Base-by-base conservation (phyloP, 2,329 filamentous ascomycete species). In the Penicillium palitans region DNA sequence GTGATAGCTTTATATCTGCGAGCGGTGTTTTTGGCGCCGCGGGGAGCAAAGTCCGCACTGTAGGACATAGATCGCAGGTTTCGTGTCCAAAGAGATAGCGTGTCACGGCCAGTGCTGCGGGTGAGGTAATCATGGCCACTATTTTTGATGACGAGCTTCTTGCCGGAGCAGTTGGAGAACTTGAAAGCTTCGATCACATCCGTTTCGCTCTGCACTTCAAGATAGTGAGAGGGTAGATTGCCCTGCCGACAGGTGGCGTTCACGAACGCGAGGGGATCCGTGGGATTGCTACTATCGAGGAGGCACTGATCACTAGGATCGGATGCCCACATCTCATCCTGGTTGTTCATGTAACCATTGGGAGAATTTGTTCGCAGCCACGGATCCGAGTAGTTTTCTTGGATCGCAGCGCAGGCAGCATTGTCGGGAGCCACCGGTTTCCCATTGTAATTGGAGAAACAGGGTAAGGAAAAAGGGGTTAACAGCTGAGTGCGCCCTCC, bases 121-220 rank as follows among this genome's bases (percentile, higher is more conserved):
- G 66, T 68, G 58, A 73, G 66, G 51, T 69, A 74, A 42, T 74
- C 73, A 53, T 75, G 72, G 4, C 73, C 73, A 41, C 64, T 72
- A 45, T 74, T 74, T 59, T 74, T 72, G 52, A 75, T 67, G 12
- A 48, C 52, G 3, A 67, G 33, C 15, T 48, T 57, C 17, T 52
- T 55, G 21, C 60, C 57, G 1, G 57, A 59, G 44, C 46, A 55
- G 49, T 42, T 41, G 13, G 62, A 55, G 52, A 52, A 66, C n/a
- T 48, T 37, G 41, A 49, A 49, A 13, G 46, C 46, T 37, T n/a
- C 31, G n/a, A 49, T 37, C 21, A 49, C 46, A 37, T 49, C 46
- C 21, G 2, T 49, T 25, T 10, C 31, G 6, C 31, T n/a, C 31
- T 25, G 31, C 31, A 49, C 46, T 10, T 49, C 46, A 12, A 49